These are phyloP conservation scores for Torulaspora delbrueckii DNA, from an alignment of 805 yeast species.

Conservation along the genomic window DNA sequence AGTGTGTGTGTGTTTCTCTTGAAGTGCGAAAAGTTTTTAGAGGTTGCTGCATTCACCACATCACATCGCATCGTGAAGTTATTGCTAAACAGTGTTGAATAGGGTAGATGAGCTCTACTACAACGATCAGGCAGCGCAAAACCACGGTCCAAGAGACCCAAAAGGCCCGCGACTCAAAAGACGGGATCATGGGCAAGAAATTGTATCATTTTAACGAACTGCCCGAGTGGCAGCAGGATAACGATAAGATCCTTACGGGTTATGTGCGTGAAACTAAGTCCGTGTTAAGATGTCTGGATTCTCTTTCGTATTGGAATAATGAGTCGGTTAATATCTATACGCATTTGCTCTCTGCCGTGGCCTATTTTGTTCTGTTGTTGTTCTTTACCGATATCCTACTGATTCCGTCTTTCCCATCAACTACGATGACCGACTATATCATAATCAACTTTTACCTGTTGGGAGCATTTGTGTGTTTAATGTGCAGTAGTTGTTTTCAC, in stretches of 20 bases:
- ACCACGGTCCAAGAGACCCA: neutral
- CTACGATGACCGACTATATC: constrained; percentile 42
- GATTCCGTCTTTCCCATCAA: constrained; percentile 34
- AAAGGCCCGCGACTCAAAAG: neutral
- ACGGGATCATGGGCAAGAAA: constrained; percentile 3
- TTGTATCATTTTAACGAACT: constrained; percentile 46
- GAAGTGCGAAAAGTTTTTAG: neutral
- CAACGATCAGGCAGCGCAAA: constrained; percentile 12
- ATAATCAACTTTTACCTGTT: constrained; percentile 50
- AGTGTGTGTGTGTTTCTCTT: neutral
- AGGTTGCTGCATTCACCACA: neutral
- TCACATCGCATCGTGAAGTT: neutral
- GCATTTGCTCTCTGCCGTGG: constrained; percentile 47
- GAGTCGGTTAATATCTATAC: constrained; percentile 69
- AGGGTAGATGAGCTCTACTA: constrained; percentile 18
- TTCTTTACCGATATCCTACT: constrained; percentile 29
- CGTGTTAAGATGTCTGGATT: constrained; percentile 41
- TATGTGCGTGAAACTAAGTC: constrained; percentile 57
- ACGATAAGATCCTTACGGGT: constrained; percentile 59
- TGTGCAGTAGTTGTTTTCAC: constrained; percentile 64
- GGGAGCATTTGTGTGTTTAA: constrained; percentile 57
- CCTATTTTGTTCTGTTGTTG: constrained; percentile 27
- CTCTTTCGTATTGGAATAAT: constrained; percentile 56
- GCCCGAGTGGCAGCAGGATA: constrained; percentile 71
- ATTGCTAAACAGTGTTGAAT: neutral